These are phyloP conservation scores for Ogataea pilisensis DNA, from an alignment of 805 yeast genomes.

Conservation along the genomic window DNA sequence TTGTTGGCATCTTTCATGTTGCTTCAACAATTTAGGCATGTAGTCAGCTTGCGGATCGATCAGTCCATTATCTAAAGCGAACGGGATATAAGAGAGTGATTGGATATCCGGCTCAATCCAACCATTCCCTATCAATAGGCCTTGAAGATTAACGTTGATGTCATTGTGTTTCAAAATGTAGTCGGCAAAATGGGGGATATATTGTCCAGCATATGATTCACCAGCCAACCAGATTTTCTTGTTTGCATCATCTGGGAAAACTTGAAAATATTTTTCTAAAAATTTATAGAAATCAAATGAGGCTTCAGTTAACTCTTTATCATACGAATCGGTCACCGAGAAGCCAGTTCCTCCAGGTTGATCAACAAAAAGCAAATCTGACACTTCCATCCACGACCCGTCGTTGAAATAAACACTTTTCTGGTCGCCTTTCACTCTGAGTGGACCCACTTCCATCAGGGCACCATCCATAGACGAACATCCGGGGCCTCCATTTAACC, in stretches of 20 bases:
- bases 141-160: constrained; percentile 45
- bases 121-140: constrained; percentile 84
- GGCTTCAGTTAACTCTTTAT: constrained; percentile 51
- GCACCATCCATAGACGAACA: constrained; percentile 99
- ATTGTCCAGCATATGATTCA: constrained; percentile 96
- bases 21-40: constrained; percentile 39
- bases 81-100: constrained; percentile 75
- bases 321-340: constrained; percentile 56
- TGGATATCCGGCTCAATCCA: constrained; percentile 91
- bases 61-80: constrained; percentile 54
- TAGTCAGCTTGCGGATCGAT: constrained; percentile 38
- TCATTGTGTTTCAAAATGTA: constrained; percentile 40
- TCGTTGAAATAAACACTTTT: constrained; percentile 46
- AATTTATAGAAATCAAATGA: constrained; percentile 62
- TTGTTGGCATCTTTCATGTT: constrained; percentile 61
- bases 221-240: constrained; percentile 82
- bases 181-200: constrained; percentile 81
- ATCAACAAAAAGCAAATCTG: constrained; percentile 81
- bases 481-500: constrained; percentile 99
- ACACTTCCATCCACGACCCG: constrained; percentile 82
- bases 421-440: constrained; percentile 45
- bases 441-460: constrained; percentile 86
- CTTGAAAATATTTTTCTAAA: constrained; percentile 56
- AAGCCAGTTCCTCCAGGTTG: constrained; percentile 96
- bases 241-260: constrained; percentile 66